These are phyloP conservation scores for Metschnikowia sp. DNA, from an alignment of 805 yeast genomes.

Conservation along the genomic window DNA sequence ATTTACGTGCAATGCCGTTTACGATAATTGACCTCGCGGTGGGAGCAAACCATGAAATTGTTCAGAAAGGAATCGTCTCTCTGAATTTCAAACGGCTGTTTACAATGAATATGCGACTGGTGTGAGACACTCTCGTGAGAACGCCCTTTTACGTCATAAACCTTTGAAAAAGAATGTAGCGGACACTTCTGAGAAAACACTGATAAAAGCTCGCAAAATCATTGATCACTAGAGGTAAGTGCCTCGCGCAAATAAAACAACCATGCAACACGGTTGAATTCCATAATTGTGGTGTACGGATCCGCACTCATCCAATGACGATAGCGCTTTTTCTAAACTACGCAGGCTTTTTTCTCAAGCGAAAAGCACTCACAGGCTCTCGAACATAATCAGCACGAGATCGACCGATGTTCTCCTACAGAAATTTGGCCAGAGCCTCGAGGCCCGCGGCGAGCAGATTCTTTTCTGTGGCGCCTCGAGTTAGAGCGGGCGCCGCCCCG, in stretches of 20 bases:
- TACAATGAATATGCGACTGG: too few species aligned
- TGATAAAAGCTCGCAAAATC: too few species aligned
- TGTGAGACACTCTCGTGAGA: too few species aligned
- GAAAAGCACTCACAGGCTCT: not conserved
- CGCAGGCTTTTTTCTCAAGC: slow-evolving; percentile 13
- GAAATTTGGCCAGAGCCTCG: slow-evolving; percentile 17
- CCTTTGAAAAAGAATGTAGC: too few species aligned
- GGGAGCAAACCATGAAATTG: too few species aligned
- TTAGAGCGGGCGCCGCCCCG: slow-evolving; percentile 21
- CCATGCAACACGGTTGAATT: not conserved
- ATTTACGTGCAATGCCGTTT: too few species aligned
- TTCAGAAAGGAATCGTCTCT: too few species aligned
- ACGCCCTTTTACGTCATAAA: too few species aligned
- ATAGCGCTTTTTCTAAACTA: slow-evolving; percentile 15
- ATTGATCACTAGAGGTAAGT: too few species aligned
- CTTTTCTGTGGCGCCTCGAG: slow-evolving; percentile 18
- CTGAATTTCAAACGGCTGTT: too few species aligned
- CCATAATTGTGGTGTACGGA: slow-evolving; percentile 13
- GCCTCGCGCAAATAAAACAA: not conserved
- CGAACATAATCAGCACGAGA: not conserved
- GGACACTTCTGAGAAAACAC: too few species aligned
- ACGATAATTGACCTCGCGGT: too few species aligned
- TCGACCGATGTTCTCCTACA: slow-evolving; percentile 14
- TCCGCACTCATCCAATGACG: slow-evolving; percentile 17
- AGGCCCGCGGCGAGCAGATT: slow-evolving; percentile 12